phyloP scores from a whole-genome alignment of 352 stramenopile species.

The Phytophthora sp. region DNA sequence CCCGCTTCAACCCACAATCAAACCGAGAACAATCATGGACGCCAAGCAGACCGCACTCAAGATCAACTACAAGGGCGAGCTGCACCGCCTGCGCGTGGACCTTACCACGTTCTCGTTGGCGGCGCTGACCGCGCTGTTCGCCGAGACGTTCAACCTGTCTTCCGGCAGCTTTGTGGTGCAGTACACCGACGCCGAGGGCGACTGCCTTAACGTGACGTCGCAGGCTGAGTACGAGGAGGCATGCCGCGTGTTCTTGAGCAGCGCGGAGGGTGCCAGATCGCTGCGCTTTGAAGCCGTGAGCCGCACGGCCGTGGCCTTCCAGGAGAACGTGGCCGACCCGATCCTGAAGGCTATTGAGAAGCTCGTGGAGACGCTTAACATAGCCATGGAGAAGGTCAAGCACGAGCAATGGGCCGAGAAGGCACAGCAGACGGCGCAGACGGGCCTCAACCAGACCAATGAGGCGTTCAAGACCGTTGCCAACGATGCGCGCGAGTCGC shows the following conservation, averaged over 20 bases:
- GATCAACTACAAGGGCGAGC: constrained; percentile 84
- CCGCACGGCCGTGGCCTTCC: constrained; percentile 67
- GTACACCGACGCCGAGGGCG: constrained; percentile 82
- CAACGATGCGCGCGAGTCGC: constrained; percentile 61
- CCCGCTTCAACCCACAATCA: background rate
- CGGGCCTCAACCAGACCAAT: constrained; percentile 63
- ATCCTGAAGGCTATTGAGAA: constrained; percentile 86
- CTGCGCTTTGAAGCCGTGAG: constrained; percentile 74
- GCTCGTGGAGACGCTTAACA: constrained; percentile 78
- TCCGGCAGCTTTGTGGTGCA: constrained; percentile 68
- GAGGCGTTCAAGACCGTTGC: constrained; percentile 65
- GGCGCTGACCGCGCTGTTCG: constrained; percentile 61
- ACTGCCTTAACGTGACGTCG: constrained; percentile 75
- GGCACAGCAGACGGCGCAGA: constrained; percentile 55
- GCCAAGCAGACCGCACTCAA: constrained; percentile 71
- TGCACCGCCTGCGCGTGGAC: constrained; percentile 80
- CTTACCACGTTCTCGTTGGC: constrained; percentile 55
- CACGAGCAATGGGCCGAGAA: constrained; percentile 79
- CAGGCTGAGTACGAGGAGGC: constrained; percentile 72
- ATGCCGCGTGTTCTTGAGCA: constrained; percentile 58
- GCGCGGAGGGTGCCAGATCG: constrained; percentile 45
- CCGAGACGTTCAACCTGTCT: constrained; percentile 61
- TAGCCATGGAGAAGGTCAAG: constrained; percentile 86
- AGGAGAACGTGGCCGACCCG: constrained; percentile 81
- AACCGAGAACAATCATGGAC: constrained; percentile 43